These are phyloP conservation scores for Alternaria solani DNA, from an alignment of 2,329 filamentous ascomycete genomes.

Conservation along the genomic window DNA sequence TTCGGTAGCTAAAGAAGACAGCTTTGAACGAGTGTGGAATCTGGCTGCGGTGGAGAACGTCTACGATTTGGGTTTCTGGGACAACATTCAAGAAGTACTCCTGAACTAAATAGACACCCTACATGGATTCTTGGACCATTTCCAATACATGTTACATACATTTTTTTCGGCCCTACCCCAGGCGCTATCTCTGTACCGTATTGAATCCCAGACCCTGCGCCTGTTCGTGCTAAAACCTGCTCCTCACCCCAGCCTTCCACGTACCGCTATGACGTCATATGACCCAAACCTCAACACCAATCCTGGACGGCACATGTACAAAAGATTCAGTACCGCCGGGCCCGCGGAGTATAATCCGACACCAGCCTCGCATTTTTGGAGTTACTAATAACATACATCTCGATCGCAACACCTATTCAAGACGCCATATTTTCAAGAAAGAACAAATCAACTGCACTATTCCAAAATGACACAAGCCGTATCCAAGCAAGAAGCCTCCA, in stretches of 20 bases:
- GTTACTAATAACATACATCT: not conserved
- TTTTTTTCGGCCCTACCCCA: not conserved
- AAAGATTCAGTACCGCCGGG: not conserved
- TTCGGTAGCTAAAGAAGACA: slow-evolving; percentile 46
- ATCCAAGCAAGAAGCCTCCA: slow-evolving; percentile 22
- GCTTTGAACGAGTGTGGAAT: slow-evolving; percentile 73
- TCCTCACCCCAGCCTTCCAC: slow-evolving; percentile 1
- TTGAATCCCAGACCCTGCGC: slow-evolving; percentile 5
- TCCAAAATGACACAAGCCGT: slow-evolving; percentile 34
- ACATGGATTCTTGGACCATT: not conserved
- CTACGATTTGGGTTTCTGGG: slow-evolving; percentile 52
- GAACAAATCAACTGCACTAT: not conserved
- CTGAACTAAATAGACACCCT: slow-evolving; percentile 22
- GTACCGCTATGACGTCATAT: slow-evolving; percentile 31
- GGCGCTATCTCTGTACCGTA: not conserved
- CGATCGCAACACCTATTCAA: not conserved
- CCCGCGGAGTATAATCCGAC: not conserved
- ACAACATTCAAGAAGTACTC: slow-evolving; percentile 45
- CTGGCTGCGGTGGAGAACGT: slow-evolving; percentile 51
- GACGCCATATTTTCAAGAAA: not conserved
- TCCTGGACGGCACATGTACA: slow-evolving; percentile 4
- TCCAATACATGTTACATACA: not conserved
- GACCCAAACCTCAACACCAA: slow-evolving; percentile 13
- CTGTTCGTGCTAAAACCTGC: slow-evolving; percentile 19
- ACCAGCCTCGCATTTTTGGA: not conserved